A percentile compares a stretch with the other conserved stretches of the same genome.
Conservation (phyloP, 139 green algal genomes). For the Chlamydomonas sp. region DNA sequence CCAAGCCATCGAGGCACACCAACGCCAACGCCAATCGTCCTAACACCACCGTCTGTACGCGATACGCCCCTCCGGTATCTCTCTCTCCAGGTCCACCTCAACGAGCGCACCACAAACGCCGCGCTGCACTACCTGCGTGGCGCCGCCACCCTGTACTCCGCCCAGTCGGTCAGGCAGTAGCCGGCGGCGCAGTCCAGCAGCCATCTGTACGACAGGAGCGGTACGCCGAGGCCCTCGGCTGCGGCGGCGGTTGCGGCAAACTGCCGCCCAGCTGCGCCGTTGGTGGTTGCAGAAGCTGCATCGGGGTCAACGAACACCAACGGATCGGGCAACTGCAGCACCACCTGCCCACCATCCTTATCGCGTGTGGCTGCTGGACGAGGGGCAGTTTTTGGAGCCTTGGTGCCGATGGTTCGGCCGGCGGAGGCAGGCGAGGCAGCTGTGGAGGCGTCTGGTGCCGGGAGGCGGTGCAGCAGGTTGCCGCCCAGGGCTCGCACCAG, state of each 20-base stretch:
- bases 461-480: background rate
- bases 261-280: constrained; percentile 9
- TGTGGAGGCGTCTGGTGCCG: background rate
- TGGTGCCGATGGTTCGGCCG: background rate
- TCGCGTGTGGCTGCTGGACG: too few species aligned
- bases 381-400: background rate
- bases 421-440: background rate
- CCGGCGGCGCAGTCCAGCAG: constrained; percentile 23
- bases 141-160: background rate
- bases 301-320: constrained; percentile 35
- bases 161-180: background rate
- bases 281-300: background rate
- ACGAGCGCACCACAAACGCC: too few species aligned
- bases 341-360: background rate
- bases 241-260: background rate
- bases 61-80: too few species aligned
- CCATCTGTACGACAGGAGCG: constrained; percentile 40
- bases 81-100: too few species aligned
- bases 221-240: background rate
- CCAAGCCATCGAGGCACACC: too few species aligned
- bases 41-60: too few species aligned
- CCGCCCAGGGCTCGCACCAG: constrained; percentile 21
- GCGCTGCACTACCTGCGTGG: background rate
- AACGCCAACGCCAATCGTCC: too few species aligned
- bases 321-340: background rate